A percentile compares a stretch with the other conserved stretches of the same genome.
These are phyloP conservation scores for Claviceps sp. DNA, from an alignment of 2,329 filamentous ascomycete genomes.

Conservation along the genomic window DNA sequence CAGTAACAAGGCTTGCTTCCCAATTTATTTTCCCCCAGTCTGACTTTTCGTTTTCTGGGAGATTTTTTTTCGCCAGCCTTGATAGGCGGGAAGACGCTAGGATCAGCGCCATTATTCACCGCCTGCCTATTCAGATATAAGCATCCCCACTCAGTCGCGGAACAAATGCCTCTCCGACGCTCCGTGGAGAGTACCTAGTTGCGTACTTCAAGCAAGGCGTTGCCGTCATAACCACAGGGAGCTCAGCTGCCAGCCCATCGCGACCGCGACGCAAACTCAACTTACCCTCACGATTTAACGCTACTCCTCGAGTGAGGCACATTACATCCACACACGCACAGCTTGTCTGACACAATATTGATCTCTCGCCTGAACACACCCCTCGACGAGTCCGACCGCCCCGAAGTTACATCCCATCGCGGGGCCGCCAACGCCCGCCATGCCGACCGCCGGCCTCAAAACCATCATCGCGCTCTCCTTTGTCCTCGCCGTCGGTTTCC, in stretches of 20 bases:
- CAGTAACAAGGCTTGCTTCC: too few relatives aligned
- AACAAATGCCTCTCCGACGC: conserved; percentile 7
- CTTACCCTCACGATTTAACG: too few relatives aligned
- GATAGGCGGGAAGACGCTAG: conserved; percentile 5
- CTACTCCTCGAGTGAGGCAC: too few relatives aligned
- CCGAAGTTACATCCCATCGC: conserved; percentile 2
- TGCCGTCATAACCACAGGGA: too few relatives aligned
- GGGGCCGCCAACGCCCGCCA: conserved; percentile 22
- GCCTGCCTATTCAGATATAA: conserved; percentile 8
- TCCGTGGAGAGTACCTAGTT: neutral
- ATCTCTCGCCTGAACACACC: neutral
- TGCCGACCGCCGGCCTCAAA: conserved; percentile 80
- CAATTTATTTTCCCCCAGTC: conserved; percentile 10
- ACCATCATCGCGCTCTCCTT: conserved; percentile 99
- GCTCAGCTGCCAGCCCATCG: too few relatives aligned
- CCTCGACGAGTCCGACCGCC: neutral
- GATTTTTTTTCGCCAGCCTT: conserved; percentile 12
- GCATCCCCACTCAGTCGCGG: conserved; percentile 6
- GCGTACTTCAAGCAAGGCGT: neutral
- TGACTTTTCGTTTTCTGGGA: conserved; percentile 8
- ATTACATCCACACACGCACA: neutral
- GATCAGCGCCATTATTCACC: conserved; percentile 7
- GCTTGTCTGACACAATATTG: neutral
- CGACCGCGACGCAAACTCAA: too few relatives aligned
- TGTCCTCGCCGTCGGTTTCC: conserved; percentile 95